Base-by-base conservation (phyloP, 331 rosid genomes). In the Rhamnella rubrinervis region DNA sequence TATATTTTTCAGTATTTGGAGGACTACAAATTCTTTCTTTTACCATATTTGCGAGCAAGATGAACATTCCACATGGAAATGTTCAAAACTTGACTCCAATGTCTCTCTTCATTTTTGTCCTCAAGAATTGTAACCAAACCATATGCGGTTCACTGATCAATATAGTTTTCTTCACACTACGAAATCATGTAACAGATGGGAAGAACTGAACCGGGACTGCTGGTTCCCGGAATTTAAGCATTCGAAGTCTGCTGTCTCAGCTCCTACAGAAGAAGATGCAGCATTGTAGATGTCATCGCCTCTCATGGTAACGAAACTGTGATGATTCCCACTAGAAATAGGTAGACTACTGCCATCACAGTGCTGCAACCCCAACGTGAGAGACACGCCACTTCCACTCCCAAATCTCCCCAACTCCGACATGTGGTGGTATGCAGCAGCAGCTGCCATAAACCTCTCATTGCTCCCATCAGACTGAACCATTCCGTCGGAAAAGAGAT, bases 321-420 rank as follows among this genome's bases (percentile, higher is more conserved):
- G 89, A 39, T 78, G 89, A 11, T 67, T 58, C 55, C 78, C 85
- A 35, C 76, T 61, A 13, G 86, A 68, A 76, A 89, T 83, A 57
- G 86, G 86, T 25, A 79, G 62, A 63, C 79, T 76, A 63, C 85
- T 82, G 20, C 78, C 86, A 61, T 90, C 96, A 71, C 92, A 80
- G 76, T 90, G 95, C 76, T 85, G 96, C 78, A 90, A 79, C 8
- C 95, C 95, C 67, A 88, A 66, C 8, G 97, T 90, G 35, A 90
- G 92, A 17, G 92, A 88, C 41, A 90, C 92, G 41, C 86, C 89
- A 9, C 72, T 79, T 66, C 86, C 85, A 6, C 78, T 47, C 72
- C 85, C 83, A 7, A 81, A 79, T 76, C 89, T 79, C 65, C 82
- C 87, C 80, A 84, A 61, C 80, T 82, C 92, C 11, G 88, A 74